phyloP scores from a whole-genome alignment of 2,329 filamentous ascomycete genomes.

The Exserohilum rostratum region DNA sequence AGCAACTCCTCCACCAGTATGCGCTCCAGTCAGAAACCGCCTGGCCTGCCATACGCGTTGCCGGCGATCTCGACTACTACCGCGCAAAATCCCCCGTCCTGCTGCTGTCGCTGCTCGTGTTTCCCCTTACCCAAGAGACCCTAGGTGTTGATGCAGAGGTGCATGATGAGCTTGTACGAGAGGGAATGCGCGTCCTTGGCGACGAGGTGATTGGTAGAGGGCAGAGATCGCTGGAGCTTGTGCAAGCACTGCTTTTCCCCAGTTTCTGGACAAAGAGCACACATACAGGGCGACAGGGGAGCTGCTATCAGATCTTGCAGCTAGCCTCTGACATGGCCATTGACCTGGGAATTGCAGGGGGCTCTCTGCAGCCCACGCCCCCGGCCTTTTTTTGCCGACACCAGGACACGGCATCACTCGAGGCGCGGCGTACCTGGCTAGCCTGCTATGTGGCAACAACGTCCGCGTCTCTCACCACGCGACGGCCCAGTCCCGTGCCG shows the following conservation, averaged over 20 bases:
- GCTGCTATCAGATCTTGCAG: constrained; percentile 35
- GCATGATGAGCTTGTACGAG: constrained; percentile 34
- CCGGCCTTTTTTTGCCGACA: constrained; percentile 30
- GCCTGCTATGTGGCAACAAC: constrained; percentile 34
- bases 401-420: constrained; percentile 25
- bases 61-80: constrained; percentile 18
- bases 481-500: constrained; percentile 28
- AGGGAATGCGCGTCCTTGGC: constrained; percentile 29
- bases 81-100: constrained; percentile 32
- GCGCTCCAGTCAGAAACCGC: constrained; percentile 22
- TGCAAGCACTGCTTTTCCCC: constrained; percentile 34
- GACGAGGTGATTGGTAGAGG: constrained; percentile 30
- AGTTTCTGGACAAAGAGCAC: constrained; percentile 32
- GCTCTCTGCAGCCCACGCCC: constrained; percentile 30
- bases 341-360: constrained; percentile 35
- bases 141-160: constrained; percentile 27
- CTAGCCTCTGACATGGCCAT: constrained; percentile 39
- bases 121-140: constrained; percentile 25
- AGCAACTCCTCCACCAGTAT: constrained; percentile 25
- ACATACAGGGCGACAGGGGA: constrained; percentile 25
- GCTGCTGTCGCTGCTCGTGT: constrained; percentile 28
- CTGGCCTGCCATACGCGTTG: constrained; percentile 28
- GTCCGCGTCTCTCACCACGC: constrained; percentile 25
- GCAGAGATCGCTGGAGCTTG: constrained; percentile 34
- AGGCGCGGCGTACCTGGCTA: constrained; percentile 40